These are phyloP conservation scores for Sordariomycetes sp. DNA, from an alignment of 2,329 filamentous ascomycete species.

Conservation along the genomic window DNA sequence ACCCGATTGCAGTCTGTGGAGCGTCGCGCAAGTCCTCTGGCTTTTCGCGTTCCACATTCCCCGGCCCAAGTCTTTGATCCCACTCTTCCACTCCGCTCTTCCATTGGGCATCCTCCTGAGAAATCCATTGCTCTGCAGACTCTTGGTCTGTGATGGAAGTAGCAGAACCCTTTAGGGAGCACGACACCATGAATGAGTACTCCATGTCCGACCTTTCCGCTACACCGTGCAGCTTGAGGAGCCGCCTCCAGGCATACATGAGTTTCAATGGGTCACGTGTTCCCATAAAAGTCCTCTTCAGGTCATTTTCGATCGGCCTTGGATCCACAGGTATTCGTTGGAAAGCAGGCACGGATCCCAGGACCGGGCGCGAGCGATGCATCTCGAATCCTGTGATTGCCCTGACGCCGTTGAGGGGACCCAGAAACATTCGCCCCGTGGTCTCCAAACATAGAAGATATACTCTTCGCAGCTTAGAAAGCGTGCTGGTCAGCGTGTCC, in stretches of 20 bases:
- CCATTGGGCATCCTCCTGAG: background rate
- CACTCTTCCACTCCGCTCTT: background rate
- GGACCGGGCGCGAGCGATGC: background rate
- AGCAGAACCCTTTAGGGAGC: background rate
- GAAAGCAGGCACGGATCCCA: background rate
- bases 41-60: background rate
- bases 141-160: background rate
- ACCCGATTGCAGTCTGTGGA: background rate
- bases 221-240: background rate
- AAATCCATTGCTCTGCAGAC: background rate
- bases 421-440: background rate
- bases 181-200: background rate
- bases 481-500: background rate
- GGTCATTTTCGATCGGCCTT: background rate
- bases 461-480: background rate
- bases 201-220: background rate
- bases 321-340: background rate
- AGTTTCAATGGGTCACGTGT: background rate
- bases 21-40: background rate
- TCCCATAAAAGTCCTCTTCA: background rate
- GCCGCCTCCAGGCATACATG: background rate
- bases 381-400: background rate
- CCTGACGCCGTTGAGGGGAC: background rate
- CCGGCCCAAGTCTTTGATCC: background rate
- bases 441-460: background rate